Evolutionary conservation across 164 flowering plant genomes (phyloP), one percentile per base, ranked within the genome.

Genomic region (Vitis cinerea): DNA sequence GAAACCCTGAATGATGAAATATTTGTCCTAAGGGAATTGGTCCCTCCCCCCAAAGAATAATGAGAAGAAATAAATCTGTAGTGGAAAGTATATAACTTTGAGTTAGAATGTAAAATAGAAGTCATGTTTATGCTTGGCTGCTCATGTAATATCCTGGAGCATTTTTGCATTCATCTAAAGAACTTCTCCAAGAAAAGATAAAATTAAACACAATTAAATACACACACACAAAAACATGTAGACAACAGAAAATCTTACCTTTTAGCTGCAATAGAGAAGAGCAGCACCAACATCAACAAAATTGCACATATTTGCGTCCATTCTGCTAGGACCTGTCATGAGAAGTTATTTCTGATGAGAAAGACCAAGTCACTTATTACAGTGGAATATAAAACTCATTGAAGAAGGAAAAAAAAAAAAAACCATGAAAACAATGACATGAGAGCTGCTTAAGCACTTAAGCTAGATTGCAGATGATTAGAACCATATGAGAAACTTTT

Each of bases 1-100:
- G 75, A 61, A 63, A 92, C 94, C 78, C 98, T 83, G 79, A 85
- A 94, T 17, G 96, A 86, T 54, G 95, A 87, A 59, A 92, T 71
- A 65, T 65, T 69, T 73, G 66, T 66, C 77, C 93, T 82, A 47
- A 83, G 57, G 63, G 87, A 71, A 69, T 65, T 73, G 17, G 61
- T 48, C 27, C 79, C 77, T 74, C 72, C 83, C 52, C 65, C 66
- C 27, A 55, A 48, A 29, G 48, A 17, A 64, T 64, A 51, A 71
- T 72, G 65, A 67, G 76, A 65, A 69, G 81, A 71, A 71, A 27
- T 15, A 75, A 56, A 78, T 74, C 92, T 93, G 86, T 56, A 77
- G 48, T 58, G 71, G 72, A 71, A 58, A 10, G 23, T 47, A 23
- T 23, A 23, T 23, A 61, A 58, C 9, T 47, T 50, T 29, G 54